Percentiles rank a stretch among this genome's conserved stretches.
phyloP scores from a whole-genome alignment of 2,329 filamentous ascomycete genomes.

The Colletotrichum cereale region DNA sequence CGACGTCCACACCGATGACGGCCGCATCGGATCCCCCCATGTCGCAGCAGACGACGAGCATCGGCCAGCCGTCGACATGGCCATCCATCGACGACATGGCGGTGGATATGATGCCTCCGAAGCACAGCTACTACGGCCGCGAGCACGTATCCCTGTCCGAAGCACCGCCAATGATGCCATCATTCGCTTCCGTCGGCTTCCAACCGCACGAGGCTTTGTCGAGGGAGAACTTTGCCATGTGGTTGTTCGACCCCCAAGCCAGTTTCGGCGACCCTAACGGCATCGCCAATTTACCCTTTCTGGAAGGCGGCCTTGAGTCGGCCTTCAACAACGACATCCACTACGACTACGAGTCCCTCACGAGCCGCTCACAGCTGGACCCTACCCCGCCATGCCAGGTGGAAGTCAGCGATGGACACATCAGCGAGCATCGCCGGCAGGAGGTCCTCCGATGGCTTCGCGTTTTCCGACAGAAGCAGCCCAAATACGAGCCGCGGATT shows the following conservation, averaged over 20 bases:
- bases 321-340: constrained; percentile 64
- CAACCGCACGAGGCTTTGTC: constrained; percentile 51
- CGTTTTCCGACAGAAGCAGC: constrained; percentile 58
- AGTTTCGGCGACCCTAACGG: constrained; percentile 56
- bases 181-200: constrained; percentile 50
- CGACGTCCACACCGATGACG: constrained; percentile 46
- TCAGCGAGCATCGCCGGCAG: constrained; percentile 59
- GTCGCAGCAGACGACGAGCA: constrained; percentile 28
- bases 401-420: constrained; percentile 57
- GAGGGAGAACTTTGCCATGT: constrained; percentile 62
- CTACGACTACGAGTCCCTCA: constrained; percentile 64
- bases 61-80: constrained; percentile 49
- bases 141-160: constrained; percentile 49
- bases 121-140: constrained; percentile 53
- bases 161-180: constrained; percentile 49
- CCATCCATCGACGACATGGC: constrained; percentile 52
- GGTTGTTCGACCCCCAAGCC: constrained; percentile 63
- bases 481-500: constrained; percentile 50
- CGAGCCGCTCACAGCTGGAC: constrained; percentile 61
- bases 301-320: constrained; percentile 64
- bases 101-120: constrained; percentile 53
- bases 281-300: constrained; percentile 59
- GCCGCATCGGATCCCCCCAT: constrained; percentile 32
- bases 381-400: constrained; percentile 55
- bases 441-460: constrained; percentile 60